These are phyloP conservation scores for Pseudonitzschia pungens DNA, from an alignment of 108 stramenopile species.

Conservation along the genomic window DNA sequence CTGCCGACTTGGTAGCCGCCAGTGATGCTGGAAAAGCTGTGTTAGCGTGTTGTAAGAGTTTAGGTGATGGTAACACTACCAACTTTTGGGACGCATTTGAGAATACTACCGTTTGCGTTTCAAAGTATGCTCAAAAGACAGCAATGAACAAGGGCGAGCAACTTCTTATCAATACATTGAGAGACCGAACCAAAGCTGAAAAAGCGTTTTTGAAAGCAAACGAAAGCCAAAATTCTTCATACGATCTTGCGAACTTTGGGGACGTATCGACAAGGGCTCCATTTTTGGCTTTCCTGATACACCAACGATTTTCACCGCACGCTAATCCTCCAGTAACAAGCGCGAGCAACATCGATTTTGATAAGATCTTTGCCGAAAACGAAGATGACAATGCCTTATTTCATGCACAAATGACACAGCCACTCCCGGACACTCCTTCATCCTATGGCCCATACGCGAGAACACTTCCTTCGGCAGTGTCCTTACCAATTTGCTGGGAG, in stretches of 20 bases:
- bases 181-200: slow-evolving; percentile 80
- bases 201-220: slow-evolving; percentile 31
- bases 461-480: slow-evolving; percentile 78
- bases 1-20: slow-evolving; percentile 80
- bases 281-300: slow-evolving; percentile 68
- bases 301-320: slow-evolving; percentile 76
- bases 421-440: slow-evolving; percentile 34
- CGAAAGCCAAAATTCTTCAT: not conserved
- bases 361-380: slow-evolving; percentile 27
- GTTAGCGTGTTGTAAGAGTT: slow-evolving; percentile 61
- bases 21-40: slow-evolving; percentile 84
- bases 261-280: slow-evolving; percentile 58
- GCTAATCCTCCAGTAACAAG: slow-evolving; percentile 47
- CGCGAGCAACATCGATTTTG: slow-evolving; percentile 18
- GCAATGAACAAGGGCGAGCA: slow-evolving; percentile 64
- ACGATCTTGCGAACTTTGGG: slow-evolving; percentile 21
- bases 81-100: slow-evolving; percentile 81
- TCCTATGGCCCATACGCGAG: slow-evolving; percentile 87
- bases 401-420: slow-evolving; percentile 4
- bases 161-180: slow-evolving; percentile 82
- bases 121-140: slow-evolving; percentile 50
- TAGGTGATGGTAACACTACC: not conserved
- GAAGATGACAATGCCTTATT: slow-evolving; percentile 34
- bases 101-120: slow-evolving; percentile 53
- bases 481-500: slow-evolving; percentile 84